Conservation (phyloP, 768 basidiomycete species). For the Mycena alexandri region DNA sequence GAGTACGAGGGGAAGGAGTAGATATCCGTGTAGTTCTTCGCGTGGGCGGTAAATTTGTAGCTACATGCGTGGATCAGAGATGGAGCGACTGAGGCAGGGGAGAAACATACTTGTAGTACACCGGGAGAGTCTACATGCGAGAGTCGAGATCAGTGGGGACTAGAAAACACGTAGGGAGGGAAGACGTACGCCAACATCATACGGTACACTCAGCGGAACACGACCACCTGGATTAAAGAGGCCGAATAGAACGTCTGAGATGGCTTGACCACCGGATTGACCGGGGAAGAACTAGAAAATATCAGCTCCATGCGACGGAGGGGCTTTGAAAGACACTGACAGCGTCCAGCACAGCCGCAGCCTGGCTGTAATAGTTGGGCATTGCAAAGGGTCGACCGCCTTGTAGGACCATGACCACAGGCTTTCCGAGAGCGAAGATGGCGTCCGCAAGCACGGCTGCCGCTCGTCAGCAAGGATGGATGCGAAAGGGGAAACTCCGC, state of each 20-base stretch:
- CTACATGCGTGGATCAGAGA: constrained; percentile 12
- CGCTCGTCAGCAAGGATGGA: neutral
- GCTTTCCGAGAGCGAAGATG: constrained; percentile 41
- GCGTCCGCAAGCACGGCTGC: constrained; percentile 42
- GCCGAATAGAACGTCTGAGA: constrained; percentile 45
- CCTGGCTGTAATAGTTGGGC: constrained; percentile 38
- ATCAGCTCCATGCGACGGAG: neutral
- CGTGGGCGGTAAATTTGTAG: constrained; percentile 41
- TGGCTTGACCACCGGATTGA: constrained; percentile 44
- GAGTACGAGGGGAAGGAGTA: constrained; percentile 35
- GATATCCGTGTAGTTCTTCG: constrained; percentile 37
- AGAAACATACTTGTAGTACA: constrained; percentile 42
- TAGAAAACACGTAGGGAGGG: neutral
- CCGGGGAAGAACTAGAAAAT: constrained; percentile 42
- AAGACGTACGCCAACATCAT: constrained; percentile 31
- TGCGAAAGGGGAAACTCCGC: neutral
- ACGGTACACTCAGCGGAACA: constrained; percentile 43
- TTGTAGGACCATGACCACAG: constrained; percentile 42
- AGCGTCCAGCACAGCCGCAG: constrained; percentile 41
- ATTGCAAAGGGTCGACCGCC: constrained; percentile 45
- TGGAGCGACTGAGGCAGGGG: neutral
- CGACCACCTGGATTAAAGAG: constrained; percentile 44
- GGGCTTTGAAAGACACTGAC: constrained; percentile 18
- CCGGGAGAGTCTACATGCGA: constrained; percentile 33
- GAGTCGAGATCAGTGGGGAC: neutral